Percentiles rank a stretch among this genome's conserved stretches.
Conservation (phyloP, 352 stramenopile species). For the Phytophthora europaea region DNA sequence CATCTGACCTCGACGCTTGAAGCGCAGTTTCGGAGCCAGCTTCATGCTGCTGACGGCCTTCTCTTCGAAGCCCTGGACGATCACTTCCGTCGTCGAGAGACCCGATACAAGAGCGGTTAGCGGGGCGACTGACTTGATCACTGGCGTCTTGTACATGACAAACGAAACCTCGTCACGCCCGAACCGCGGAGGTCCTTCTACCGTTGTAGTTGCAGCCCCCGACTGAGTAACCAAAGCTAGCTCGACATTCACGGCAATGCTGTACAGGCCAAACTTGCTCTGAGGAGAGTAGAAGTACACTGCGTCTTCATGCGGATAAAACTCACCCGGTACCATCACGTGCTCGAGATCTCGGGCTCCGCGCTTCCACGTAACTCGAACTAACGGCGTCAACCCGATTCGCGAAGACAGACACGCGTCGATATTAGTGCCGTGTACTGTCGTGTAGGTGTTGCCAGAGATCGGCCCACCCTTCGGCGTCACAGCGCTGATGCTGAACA, state of each 20-base stretch:
- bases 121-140: slow-evolving; percentile 62
- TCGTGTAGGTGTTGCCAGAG: slow-evolving; percentile 78
- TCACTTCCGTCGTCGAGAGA: slow-evolving; percentile 55
- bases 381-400: slow-evolving; percentile 38
- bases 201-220: neutral
- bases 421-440: slow-evolving; percentile 72
- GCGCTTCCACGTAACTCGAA: slow-evolving; percentile 69
- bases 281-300: slow-evolving; percentile 85
- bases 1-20: slow-evolving; percentile 79
- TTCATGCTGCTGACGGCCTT: slow-evolving; percentile 52
- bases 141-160: slow-evolving; percentile 73
- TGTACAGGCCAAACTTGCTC: slow-evolving; percentile 80
- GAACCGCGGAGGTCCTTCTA: slow-evolving; percentile 44
- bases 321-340: slow-evolving; percentile 62
- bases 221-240: slow-evolving; percentile 40
- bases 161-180: slow-evolving; percentile 75
- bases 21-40: slow-evolving; percentile 62
- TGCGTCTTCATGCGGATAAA: slow-evolving; percentile 67
- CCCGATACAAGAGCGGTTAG: slow-evolving; percentile 55
- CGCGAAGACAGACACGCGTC: slow-evolving; percentile 50
- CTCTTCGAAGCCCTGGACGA: slow-evolving; percentile 76
- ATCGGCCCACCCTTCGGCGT: slow-evolving; percentile 68
- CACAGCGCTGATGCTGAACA: slow-evolving; percentile 67
- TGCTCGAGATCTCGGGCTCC: slow-evolving; percentile 70
- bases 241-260: slow-evolving; percentile 70